Base-by-base conservation (phyloP, 2,329 filamentous ascomycete genomes). In the Neocucurbitaria cava region DNA sequence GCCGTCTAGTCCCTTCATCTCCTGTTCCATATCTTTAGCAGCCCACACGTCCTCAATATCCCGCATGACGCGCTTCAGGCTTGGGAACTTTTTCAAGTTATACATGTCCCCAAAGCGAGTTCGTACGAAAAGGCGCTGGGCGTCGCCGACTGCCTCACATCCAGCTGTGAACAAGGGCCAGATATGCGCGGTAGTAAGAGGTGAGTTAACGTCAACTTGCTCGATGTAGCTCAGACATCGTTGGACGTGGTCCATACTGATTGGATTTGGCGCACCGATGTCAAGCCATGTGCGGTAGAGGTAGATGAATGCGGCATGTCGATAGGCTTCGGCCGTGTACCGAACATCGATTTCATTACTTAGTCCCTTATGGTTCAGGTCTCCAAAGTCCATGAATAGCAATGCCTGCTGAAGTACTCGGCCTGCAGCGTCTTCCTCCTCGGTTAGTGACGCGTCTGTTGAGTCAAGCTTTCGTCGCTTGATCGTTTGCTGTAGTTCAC, bases 151-250 rank as follows among this genome's bases (percentile, higher is more conserved):
- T 5, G 62, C 64, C 39, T 73, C 70, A 50, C 70, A 73, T 1
- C 70, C 70, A 9, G 70, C 70, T 3, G 68, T 69, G 38, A 67
- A 72, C 5, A 73, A 42, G n/a, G 70, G 70, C 70, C 70, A 73
- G n/a, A 67, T 56, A 17, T 73, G 70, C 13, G 68, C 61, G 1
- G 69, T 62, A 1, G 62, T 63, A 15, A 73, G 60, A 3, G 69
- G 59, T 2, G 70, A 73, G 0, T 39, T 41, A 1, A 69, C 42
- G 5, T 56, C 30, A 3, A 71, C 53, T 3, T 46, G 44, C 5
- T 58, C 53, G 23, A 73, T 56, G 46, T 56, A 59, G 0, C 45
- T 17, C 1, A 73, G 49, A 36, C 68, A 73, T 24, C 51, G 50
- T n/a, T 64, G 48, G 5, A 71, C 68, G 36, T 73, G 69, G 15